Evolutionary conservation across 225 moss, liverwort and hornwort species (phyloP), one percentile per base, ranked within the genome.

Genomic region (Sphagnum contortum): DNA sequence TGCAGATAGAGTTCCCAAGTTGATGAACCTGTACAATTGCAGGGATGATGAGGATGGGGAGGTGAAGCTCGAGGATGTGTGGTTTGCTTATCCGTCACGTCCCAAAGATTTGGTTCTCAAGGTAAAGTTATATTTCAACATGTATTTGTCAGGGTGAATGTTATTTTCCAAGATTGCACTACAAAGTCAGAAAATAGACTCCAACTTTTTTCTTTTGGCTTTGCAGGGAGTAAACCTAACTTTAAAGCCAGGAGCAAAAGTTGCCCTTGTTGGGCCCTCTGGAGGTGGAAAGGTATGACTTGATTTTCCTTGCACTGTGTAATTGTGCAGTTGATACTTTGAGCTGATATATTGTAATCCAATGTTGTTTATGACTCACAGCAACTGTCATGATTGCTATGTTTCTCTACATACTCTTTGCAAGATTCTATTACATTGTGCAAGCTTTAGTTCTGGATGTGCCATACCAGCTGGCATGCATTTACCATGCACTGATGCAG

Each of bases 81-180:
- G 96, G 96, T 98, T 98, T 74, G 87, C 92, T 57, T 98, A 98
- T 69, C 96, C 96, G 14, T 92, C 96, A 65, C 88, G 96, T 51
- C 92, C 96, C 12, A 90, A 87, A 14, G 96, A 98, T 64, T 73
- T 79, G 73, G 85, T 98, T 76, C 67, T 98, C 54, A 81, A 92
- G 92, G 96, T 92, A 64, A 6, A 0, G 50, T 59, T 57, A 57
- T 58, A 6, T 58, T 58, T 5, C 58, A 58, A 5, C 58, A 13
- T 29, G 29, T 29, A 29, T 29, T 1, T 29, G 29, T 29, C 29
- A 29, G 29, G 29, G 1, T 29, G 29, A 29, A 29, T 29, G 29
- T 29, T 29, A 29, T 29, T 29, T 29, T 29, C 29, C 29, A 29
- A 29, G 29, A 29, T 1, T 29, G 29, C 29, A 29, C 29, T 29